phyloP scores from a whole-genome alignment of 2,329 filamentous ascomycete species.

The Coleophoma eucalyptorum region DNA sequence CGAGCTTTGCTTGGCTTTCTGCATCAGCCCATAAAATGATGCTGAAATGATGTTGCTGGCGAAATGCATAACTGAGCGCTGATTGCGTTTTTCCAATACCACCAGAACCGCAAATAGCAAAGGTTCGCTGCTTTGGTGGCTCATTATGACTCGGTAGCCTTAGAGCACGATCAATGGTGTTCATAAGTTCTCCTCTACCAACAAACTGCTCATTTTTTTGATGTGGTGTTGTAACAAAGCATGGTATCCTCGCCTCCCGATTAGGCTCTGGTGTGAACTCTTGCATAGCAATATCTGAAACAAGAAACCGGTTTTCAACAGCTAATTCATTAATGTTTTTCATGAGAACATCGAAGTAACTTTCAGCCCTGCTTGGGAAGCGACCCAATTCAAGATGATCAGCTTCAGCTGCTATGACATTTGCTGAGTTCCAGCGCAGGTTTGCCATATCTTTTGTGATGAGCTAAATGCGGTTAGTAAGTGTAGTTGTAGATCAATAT shows the following conservation, averaged over 20 bases:
- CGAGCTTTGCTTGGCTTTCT: not conserved
- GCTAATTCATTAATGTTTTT: too few species aligned
- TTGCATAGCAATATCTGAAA: too few species aligned
- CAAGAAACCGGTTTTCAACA: too few species aligned
- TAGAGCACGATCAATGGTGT: not conserved
- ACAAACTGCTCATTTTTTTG: not conserved
- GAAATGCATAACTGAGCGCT: not conserved
- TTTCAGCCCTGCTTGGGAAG: too few species aligned
- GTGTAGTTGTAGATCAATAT: too few species aligned
- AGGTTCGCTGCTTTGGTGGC: not conserved
- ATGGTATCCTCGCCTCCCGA: not conserved
- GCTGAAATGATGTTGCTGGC: not conserved
- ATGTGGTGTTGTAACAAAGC: not conserved
- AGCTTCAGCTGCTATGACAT: too few species aligned
- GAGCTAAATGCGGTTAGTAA: too few species aligned
- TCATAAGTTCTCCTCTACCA: not conserved
- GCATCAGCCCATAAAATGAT: not conserved
- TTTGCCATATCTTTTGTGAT: too few species aligned
- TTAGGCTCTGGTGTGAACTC: too few species aligned
- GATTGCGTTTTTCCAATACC: not conserved
- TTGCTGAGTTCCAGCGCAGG: too few species aligned
- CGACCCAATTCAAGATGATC: too few species aligned
- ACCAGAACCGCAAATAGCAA: not conserved
- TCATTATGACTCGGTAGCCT: not conserved
- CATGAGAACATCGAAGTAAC: too few species aligned